Percentiles rank a stretch among this genome's conserved stretches.
phyloP scores from a whole-genome alignment of 352 stramenopile species.

The Phytophthora sp. region DNA sequence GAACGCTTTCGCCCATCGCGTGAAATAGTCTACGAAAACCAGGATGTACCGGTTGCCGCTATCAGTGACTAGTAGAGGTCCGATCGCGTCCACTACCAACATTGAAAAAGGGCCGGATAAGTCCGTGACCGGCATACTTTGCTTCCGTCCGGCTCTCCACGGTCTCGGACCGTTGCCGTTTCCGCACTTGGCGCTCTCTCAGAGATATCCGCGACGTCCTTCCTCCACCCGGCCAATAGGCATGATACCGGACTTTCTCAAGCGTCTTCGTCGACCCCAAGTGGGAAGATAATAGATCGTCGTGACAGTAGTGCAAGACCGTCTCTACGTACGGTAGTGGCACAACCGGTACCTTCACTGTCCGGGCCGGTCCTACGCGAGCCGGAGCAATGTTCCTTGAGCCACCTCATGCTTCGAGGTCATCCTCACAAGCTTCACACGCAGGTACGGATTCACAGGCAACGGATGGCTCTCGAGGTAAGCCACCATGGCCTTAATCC shows the following conservation, averaged over 20 bases:
- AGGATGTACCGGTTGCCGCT: too few species aligned
- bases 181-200: background rate
- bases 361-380: too few species aligned
- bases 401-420: background rate
- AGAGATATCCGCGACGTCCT: background rate
- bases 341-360: conserved; percentile 1
- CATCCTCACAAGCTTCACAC: background rate
- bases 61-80: background rate
- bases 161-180: background rate
- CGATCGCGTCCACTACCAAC: conserved; percentile 6
- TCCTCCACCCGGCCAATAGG: conserved; percentile 2
- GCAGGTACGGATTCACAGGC: background rate
- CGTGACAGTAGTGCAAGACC: conserved; percentile 10
- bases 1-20: too few species aligned
- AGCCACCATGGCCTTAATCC: background rate
- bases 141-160: conserved; percentile 3
- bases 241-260: background rate
- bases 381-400: background rate
- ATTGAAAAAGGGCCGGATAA: background rate
- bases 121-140: conserved; percentile 2
- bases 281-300: background rate
- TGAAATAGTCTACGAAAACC: too few species aligned
- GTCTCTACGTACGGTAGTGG: background rate
- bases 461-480: background rate
- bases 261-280: background rate